Percentiles rank a stretch among this genome's conserved stretches.
Conservation (phyloP, 441 rosid genomes). For the Populus hybrid region DNA sequence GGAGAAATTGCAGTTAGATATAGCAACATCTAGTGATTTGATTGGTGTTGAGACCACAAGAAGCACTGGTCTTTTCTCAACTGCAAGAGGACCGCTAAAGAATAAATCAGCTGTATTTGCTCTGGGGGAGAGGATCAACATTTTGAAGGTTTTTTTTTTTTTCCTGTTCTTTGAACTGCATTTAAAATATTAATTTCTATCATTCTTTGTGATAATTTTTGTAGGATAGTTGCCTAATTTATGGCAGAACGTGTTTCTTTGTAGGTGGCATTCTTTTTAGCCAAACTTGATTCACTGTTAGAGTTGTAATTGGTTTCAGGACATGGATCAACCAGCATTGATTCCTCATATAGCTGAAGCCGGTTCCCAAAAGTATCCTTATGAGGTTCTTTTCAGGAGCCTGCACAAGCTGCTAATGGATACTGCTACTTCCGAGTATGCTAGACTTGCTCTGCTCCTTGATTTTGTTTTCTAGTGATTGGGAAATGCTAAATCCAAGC, state of each 20-base stretch:
- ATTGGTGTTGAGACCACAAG: slow-evolving; percentile 92
- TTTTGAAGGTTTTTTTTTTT: slow-evolving; percentile 67
- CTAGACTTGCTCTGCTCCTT: slow-evolving; percentile 31
- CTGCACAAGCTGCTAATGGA: slow-evolving; percentile 97
- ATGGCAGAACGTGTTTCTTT: not conserved
- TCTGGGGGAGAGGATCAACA: slow-evolving; percentile 84
- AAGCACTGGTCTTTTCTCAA: slow-evolving; percentile 77
- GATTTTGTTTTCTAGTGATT: slow-evolving; percentile 15
- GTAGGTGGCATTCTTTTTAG: slow-evolving; percentile 3
- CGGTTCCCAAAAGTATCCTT: slow-evolving; percentile 87
- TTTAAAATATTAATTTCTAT: slow-evolving; percentile 3
- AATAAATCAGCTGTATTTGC: slow-evolving; percentile 97
- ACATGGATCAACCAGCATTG: slow-evolving; percentile 96
- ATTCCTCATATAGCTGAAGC: slow-evolving; percentile 99
- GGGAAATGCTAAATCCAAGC: not conserved
- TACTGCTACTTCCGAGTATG: slow-evolving; percentile 99
- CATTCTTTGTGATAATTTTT: not conserved
- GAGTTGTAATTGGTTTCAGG: slow-evolving; percentile 51
- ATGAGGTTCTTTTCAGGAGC: slow-evolving; percentile 98
- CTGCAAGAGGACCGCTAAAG: slow-evolving; percentile 89
- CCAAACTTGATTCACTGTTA: slow-evolving; percentile 16
- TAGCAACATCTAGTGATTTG: slow-evolving; percentile 89
- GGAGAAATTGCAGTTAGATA: slow-evolving; percentile 96
- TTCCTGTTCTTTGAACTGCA: not conserved
- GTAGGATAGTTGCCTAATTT: not conserved